Evolutionary conservation across 805 yeast genomes (phyloP).

Genomic region (Saccharomycopsis fibuligera): DNA sequence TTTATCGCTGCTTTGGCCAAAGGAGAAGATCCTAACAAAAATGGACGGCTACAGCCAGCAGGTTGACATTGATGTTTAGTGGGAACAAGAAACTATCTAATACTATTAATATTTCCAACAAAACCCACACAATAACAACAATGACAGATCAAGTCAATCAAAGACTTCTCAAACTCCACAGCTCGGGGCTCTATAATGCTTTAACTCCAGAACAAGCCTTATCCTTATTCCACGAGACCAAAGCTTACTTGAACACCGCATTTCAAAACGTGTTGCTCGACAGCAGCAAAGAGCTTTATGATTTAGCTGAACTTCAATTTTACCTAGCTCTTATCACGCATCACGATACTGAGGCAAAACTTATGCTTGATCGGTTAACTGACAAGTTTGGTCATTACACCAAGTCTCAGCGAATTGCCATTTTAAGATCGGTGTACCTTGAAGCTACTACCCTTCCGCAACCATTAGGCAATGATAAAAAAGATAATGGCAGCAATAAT

Average conservation of each 20-base stretch:
- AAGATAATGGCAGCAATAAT: neutral
- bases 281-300: conserved; percentile 38
- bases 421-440: conserved; percentile 47
- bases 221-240: conserved; percentile 35
- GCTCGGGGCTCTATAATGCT: conserved; percentile 44
- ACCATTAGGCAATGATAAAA: neutral
- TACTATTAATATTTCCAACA: neutral
- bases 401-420: conserved; percentile 48
- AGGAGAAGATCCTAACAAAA: no score
- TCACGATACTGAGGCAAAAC: conserved; percentile 66
- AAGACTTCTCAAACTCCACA: conserved; percentile 44
- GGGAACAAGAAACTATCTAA: no score
- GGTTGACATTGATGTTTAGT: no score
- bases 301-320: conserved; percentile 66
- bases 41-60: no score
- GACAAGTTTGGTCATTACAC: conserved; percentile 58
- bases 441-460: conserved; percentile 38
- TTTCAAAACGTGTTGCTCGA: neutral
- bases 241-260: conserved; percentile 18
- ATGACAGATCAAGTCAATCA: conserved; percentile 29
- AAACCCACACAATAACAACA: neutral
- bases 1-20: neutral
- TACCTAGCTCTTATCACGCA: conserved; percentile 54
- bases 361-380: conserved; percentile 51
- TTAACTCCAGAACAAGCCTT: conserved; percentile 43